Evolutionary conservation across 2,329 filamentous ascomycete genomes (phyloP).

Genomic region (Pseudohalonectria lignicola): DNA sequence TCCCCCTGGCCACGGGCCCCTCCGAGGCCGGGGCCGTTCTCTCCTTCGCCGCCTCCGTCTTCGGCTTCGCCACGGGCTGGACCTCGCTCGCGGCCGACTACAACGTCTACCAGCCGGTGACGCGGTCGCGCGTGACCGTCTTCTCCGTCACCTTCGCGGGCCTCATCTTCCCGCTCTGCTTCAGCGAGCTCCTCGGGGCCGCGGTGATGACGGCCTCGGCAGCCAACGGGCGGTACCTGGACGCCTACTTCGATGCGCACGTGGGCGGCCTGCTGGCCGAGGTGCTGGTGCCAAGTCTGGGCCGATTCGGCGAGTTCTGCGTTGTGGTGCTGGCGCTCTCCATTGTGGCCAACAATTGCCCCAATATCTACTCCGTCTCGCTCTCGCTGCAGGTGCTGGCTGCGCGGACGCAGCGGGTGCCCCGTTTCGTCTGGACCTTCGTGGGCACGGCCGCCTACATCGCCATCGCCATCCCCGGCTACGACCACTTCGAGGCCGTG

Average conservation of each 20-base stretch:
- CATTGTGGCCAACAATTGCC: conserved; percentile 31
- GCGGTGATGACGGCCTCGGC: conserved; percentile 56
- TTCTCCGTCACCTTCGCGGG: conserved; percentile 62
- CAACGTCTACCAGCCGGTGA: conserved; percentile 40
- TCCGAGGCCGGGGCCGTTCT: conserved; percentile 44
- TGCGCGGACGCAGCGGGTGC: conserved; percentile 35
- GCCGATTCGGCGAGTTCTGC: conserved; percentile 35
- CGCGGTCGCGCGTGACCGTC: conserved; percentile 39
- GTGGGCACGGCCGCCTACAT: conserved; percentile 49
- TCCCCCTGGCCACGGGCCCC: conserved; percentile 39
- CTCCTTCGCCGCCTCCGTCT: conserved; percentile 55
- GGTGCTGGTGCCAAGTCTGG: conserved; percentile 29
- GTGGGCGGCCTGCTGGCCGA: conserved; percentile 35
- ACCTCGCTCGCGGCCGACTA: conserved; percentile 46
- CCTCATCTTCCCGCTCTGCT: conserved; percentile 59
- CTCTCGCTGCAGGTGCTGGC: conserved; percentile 41
- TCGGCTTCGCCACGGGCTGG: conserved; percentile 61
- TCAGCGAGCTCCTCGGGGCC: conserved; percentile 63
- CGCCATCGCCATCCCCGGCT: conserved; percentile 38
- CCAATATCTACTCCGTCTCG: conserved; percentile 26
- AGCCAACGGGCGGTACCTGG: conserved; percentile 42
- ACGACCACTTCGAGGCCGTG: conserved; percentile 17
- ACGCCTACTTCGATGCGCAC: conserved; percentile 21
- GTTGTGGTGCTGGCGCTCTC: conserved; percentile 32
- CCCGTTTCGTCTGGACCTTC: conserved; percentile 46